Conservation (phyloP, 495 filamentous ascomycete species). For the Penicillium cataractarum region DNA sequence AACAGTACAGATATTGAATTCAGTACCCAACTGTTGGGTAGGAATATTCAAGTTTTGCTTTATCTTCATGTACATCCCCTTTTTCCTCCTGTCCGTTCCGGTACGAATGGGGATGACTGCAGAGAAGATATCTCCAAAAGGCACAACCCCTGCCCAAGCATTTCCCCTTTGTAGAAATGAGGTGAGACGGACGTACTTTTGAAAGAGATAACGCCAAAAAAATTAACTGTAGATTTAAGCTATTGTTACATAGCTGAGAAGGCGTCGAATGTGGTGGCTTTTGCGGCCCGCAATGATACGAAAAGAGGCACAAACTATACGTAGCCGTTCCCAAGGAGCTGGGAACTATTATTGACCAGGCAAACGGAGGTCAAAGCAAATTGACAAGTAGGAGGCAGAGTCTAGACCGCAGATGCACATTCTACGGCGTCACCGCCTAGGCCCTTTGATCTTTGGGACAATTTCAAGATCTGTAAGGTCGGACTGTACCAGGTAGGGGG, state of each 20-base stretch:
- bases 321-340: background rate
- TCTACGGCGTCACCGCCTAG: background rate
- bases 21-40: background rate
- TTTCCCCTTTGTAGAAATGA: background rate
- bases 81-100: background rate
- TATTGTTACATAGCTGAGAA: background rate
- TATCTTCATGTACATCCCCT: background rate
- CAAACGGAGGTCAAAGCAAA: slow-evolving; percentile 4
- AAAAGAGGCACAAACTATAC: background rate
- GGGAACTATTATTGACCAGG: background rate
- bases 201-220: background rate
- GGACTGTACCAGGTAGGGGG: background rate
- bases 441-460: background rate
- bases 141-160: background rate
- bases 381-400: background rate
- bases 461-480: background rate
- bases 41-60: background rate
- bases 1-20: background rate
- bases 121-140: background rate
- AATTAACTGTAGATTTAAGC: background rate
- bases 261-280: background rate
- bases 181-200: background rate
- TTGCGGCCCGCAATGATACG: background rate
- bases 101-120: background rate
- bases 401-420: slow-evolving; percentile 9